Evolutionary conservation across 164 flowering plant genomes (phyloP).

Genomic region (Umbellularia californica): DNA sequence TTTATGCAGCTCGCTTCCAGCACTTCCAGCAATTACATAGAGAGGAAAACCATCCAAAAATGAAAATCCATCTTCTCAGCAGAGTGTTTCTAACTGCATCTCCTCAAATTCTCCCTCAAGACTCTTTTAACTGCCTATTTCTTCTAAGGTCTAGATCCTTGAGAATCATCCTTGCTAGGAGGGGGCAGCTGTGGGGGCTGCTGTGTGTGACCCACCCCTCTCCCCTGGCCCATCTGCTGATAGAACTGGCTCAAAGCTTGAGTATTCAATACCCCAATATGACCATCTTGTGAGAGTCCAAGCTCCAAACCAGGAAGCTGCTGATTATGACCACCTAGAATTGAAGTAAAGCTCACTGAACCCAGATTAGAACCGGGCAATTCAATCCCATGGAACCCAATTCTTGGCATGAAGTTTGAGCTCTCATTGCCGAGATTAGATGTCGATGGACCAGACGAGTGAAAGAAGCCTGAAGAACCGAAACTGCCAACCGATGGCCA

Average conservation of each 20-base stretch:
- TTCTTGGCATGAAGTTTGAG: constrained; percentile 45
- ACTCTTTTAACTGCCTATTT: background rate
- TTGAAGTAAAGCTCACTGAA: constrained; percentile 25
- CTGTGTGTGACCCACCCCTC: constrained; percentile 13
- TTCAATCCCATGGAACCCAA: constrained; percentile 70
- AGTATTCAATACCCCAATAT: constrained; percentile 44
- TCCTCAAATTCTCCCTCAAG: constrained; percentile 8
- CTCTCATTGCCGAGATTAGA: constrained; percentile 50
- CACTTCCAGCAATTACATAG: constrained; percentile 21
- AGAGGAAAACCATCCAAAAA: constrained; percentile 8
- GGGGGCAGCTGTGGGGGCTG: constrained; percentile 33
- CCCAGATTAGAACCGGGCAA: constrained; percentile 39
- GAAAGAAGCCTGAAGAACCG: constrained; percentile 36
- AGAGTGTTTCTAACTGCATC: constrained; percentile 17
- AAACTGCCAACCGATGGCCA: constrained; percentile 57
- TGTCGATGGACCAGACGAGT: constrained; percentile 39
- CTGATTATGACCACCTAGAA: constrained; percentile 29
- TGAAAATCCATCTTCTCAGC: constrained; percentile 22
- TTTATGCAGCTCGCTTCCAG: too few species aligned
- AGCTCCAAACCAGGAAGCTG: constrained; percentile 65
- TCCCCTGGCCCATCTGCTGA: constrained; percentile 46
- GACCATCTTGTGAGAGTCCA: constrained; percentile 69
- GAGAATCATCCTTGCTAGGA: constrained; percentile 70
- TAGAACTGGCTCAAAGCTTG: constrained; percentile 51
- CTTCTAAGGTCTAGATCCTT: constrained; percentile 56